Evolutionary conservation across 2,329 filamentous ascomycete genomes (phyloP), one percentile per base, ranked within the genome.

Genomic region (Phyllosticta paracitricarpa): DNA sequence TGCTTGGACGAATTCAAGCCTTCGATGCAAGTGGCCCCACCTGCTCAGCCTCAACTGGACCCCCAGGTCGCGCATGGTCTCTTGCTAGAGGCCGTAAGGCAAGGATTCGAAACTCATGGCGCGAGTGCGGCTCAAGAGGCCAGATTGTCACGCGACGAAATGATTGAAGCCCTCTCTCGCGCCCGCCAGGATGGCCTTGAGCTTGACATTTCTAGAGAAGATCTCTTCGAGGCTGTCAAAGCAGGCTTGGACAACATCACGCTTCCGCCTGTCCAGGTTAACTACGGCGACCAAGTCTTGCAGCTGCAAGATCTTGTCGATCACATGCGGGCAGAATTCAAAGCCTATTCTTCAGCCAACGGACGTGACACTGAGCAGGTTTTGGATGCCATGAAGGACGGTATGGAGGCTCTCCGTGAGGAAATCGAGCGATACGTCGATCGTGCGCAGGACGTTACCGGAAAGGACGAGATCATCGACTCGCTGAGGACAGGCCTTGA

Each of bases 341-440:
- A 92, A 71, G 84, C 93, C 67, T 93, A 91, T 66, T 87, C 90
- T 22, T 84, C 89, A 2, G 87, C 88, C 64, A 89, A 86, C 66
- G 89, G 88, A 51, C 83, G 86, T 62, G 90, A 94, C 70, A 93
- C 91, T 0, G 91, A 96, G 72, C 90, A 96, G 71, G 86, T 96
- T 12, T 79, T 97, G 4, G 89, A 94, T 71, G 89, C 91, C 0
- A 87, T 95, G 53, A 93, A 91, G 66, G 90, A 96, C 70, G 91
- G 91, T 0, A 81, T 96, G 14, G 91, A 96, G 66, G 87, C 84
- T 66, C 82, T 97, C 6, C 86, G 91, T 10, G 77, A 79, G 12
- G 89, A 96, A 62, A 89, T 97, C 60, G 90, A 96, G 69, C 79
- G 79, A 53, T 96, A 95, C 66, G 85, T 94, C 62, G 86, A 92